Conservation (phyloP, 164 flowering plant genomes). For the Chimonanthus salicifolius region DNA sequence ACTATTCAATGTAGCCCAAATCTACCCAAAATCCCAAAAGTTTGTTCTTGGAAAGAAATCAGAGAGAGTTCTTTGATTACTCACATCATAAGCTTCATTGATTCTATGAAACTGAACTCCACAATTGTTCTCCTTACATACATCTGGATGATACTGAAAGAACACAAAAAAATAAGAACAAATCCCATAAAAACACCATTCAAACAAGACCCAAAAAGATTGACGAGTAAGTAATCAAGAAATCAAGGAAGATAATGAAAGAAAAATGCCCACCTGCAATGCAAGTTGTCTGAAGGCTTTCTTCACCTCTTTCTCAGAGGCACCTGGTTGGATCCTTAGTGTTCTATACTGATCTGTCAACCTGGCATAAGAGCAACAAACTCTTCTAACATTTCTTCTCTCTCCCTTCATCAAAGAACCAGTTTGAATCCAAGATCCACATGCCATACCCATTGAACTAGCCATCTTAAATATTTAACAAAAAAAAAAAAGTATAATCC, state of each 20-base stretch:
- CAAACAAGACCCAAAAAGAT: too few relatives aligned
- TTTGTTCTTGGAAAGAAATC: background rate
- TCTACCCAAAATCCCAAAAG: too few relatives aligned
- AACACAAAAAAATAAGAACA: background rate
- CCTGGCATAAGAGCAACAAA: constrained; percentile 9
- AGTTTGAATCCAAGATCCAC: constrained; percentile 7
- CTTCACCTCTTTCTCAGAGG: constrained; percentile 81
- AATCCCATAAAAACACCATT: background rate
- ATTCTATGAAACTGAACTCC: constrained; percentile 68
- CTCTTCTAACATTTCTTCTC: background rate
- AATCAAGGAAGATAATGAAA: background rate
- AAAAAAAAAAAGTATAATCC: background rate
- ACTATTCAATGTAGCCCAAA: background rate
- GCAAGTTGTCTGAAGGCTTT: constrained; percentile 84
- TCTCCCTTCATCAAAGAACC: background rate
- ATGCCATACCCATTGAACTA: background rate
- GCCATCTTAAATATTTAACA: background rate
- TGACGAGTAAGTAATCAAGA: background rate
- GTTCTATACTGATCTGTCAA: constrained; percentile 57
- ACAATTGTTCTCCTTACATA: constrained; percentile 79
- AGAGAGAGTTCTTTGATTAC: constrained; percentile 12
- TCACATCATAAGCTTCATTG: constrained; percentile 88
- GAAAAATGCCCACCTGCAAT: constrained; percentile 38
- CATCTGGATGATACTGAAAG: constrained; percentile 95
- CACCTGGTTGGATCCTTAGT: constrained; percentile 56